phyloP scores from a whole-genome alignment of 305 asterid species.

The Solanum hybrid region DNA sequence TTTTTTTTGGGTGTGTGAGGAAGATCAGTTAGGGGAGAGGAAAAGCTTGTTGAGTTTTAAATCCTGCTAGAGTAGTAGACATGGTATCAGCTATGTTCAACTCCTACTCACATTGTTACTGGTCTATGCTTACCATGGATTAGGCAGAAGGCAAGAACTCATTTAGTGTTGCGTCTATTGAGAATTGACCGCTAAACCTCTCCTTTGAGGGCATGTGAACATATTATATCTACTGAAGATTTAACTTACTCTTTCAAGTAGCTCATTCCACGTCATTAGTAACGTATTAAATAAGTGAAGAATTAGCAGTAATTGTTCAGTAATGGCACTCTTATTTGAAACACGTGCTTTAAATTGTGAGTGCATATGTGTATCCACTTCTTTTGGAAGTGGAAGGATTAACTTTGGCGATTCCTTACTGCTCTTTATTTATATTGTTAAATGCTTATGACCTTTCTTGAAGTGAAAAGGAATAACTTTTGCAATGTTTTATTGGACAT shows the following conservation, averaged over 20 bases:
- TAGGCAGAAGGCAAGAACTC: neutral
- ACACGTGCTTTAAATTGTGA: neutral
- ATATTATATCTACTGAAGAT: neutral
- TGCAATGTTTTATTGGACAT: neutral
- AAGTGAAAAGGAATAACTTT: neutral
- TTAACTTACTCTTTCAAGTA: neutral
- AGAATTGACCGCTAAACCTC: neutral
- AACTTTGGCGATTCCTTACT: neutral
- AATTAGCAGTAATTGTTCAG: neutral
- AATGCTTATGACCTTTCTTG: neutral
- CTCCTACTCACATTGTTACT: neutral
- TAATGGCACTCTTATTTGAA: neutral
- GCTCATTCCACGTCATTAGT: neutral
- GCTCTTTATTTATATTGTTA: neutral
- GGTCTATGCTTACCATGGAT: neutral
- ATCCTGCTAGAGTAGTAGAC: neutral
- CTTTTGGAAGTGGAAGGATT: neutral
- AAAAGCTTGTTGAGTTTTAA: neutral
- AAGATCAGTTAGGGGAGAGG: neutral
- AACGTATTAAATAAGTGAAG: neutral
- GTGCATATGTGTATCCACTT: neutral
- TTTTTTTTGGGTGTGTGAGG: neutral
- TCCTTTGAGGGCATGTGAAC: neutral
- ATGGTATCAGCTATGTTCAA: neutral
- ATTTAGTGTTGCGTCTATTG: neutral